Percentiles rank a stretch among this genome's conserved stretches.
These are phyloP conservation scores for Ceratocystis cubensis DNA, from an alignment of 2,329 filamentous ascomycete genomes.

Conservation along the genomic window DNA sequence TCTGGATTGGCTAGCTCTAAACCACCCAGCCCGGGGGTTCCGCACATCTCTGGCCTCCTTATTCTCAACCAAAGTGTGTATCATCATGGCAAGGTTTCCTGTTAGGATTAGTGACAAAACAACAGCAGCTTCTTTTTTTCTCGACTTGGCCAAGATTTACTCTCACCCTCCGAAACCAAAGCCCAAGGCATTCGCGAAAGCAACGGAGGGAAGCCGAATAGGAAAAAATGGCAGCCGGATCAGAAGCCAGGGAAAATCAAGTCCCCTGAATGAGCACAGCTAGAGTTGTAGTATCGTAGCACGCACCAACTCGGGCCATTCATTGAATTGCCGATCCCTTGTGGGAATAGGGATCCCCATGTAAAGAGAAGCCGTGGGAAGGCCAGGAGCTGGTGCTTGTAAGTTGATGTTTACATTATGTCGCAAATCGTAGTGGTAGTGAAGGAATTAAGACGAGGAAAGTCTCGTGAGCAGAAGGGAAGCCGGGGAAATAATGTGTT, in stretches of 20 bases:
- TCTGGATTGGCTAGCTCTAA: too few relatives aligned
- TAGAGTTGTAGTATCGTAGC: neutral
- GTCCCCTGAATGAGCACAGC: neutral
- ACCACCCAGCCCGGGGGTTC: too few relatives aligned
- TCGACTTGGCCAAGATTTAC: too few relatives aligned
- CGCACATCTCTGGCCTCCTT: too few relatives aligned
- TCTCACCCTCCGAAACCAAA: too few relatives aligned
- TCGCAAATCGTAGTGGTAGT: neutral
- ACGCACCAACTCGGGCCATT: neutral
- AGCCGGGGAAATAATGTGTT: neutral
- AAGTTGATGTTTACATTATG: neutral
- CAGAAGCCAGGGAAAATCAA: neutral
- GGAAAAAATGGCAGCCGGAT: neutral
- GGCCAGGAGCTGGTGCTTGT: neutral
- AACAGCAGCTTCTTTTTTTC: too few relatives aligned
- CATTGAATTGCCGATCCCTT: constrained; percentile 1
- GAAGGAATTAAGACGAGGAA: neutral
- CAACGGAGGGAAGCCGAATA: neutral
- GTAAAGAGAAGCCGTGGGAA: constrained; percentile 5
- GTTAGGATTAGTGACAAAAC: too few relatives aligned
- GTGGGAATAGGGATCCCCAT: constrained; percentile 3
- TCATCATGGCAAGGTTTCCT: too few relatives aligned
- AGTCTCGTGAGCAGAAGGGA: neutral
- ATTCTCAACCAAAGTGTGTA: too few relatives aligned
- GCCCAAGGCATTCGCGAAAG: neutral